Base-by-base conservation (phyloP, 495 filamentous ascomycete species). In the Penicillium ochrochloron region DNA sequence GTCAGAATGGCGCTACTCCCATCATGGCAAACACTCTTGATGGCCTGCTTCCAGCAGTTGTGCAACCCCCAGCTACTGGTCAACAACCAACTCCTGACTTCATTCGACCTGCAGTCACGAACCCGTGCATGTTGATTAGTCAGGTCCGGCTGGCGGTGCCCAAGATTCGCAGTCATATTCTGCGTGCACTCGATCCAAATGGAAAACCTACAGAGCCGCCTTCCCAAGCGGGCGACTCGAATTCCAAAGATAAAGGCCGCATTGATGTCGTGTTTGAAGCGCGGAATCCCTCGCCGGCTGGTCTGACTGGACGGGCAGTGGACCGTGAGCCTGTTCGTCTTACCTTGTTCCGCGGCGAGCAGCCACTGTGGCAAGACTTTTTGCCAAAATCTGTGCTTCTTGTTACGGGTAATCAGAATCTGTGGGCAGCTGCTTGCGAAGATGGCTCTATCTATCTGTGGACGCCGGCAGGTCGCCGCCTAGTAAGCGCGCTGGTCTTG, bases 351-450 rank as follows among this genome's bases (percentile, higher is more conserved):
- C 92, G 90, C 64, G 86, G 89, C n/a, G 92, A 93, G n/a, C 88
- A 90, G 52, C 81, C 87, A 2, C 76, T 97, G 5, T 99, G 96
- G 94, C 91, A 96, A 67, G 96, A 98, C 65, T 99, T 90, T 69
- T 81, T 99, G 19, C 94, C 94, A 0, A 85, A 87, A 42, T 86
- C 89, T 33, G 90, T 94, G 14, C 83, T 98, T 12, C 86, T 97
- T 5, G 88, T 93, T 8, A 95, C 95, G 0, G 95, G 95, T 0
- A 97, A 94, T 71, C 86, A 89, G 62, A 86, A 88, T 63, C 93
- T 97, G 76, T 98, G 95, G 93, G 89, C 90, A 11, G 94, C 89
- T 12, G 93, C 90, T 17, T 97, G 92, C 64, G 95, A 99, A 75
- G 95, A 98, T 71, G 96, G 92, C 17, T 92, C 88, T n/a, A 66